Conservation (phyloP, 345 rosid genomes). For the Draba incana region DNA sequence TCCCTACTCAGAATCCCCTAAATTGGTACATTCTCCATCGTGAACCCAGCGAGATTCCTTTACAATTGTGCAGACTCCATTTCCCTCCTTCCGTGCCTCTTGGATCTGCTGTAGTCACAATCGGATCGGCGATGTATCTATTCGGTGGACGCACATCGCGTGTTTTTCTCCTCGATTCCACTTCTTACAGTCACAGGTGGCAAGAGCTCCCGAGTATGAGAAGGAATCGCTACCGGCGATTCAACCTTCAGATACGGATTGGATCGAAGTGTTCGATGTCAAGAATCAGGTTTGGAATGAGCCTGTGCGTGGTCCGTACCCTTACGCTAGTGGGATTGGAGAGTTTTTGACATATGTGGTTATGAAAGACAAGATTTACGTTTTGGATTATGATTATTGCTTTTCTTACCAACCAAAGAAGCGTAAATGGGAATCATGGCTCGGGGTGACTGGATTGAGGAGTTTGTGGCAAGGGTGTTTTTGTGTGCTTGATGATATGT, state of each 20-base stretch:
- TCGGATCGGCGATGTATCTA: constrained; percentile 5
- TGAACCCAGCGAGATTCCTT: background rate
- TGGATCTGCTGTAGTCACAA: constrained; percentile 3
- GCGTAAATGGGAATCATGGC: background rate
- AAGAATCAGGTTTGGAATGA: background rate
- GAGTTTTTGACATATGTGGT: background rate
- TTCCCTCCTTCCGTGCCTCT: background rate
- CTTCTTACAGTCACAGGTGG: no score
- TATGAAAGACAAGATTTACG: constrained; percentile 2
- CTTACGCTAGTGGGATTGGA: background rate
- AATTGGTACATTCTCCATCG: background rate
- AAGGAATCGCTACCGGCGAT: background rate
- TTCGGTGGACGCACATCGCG: background rate
- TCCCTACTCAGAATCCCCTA: background rate
- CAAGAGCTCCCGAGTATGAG: background rate
- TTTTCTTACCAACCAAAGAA: background rate
- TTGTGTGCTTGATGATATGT: constrained; percentile 9
- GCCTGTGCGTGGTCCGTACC: background rate
- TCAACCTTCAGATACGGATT: background rate
- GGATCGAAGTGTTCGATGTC: constrained; percentile 2
- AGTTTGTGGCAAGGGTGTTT: background rate
- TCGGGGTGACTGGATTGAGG: background rate
- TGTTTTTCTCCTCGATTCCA: background rate
- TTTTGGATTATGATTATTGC: background rate
- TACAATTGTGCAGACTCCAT: background rate